Evolutionary conservation across 73 alveolate species (phyloP).

Genomic region (Symbiodinium natans): DNA sequence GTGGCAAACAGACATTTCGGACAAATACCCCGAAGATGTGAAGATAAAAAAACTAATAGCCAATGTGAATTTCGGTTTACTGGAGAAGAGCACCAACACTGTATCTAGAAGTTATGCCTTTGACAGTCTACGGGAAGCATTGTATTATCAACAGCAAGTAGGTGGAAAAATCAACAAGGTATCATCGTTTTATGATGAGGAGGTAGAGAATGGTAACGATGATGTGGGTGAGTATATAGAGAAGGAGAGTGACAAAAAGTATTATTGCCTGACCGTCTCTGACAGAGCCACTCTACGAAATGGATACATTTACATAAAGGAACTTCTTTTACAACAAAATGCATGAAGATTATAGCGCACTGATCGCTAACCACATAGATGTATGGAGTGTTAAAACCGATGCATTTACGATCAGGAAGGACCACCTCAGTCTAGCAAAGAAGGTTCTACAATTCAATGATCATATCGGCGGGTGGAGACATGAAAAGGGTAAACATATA

Average conservation of each 20-base stretch:
- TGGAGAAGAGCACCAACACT: background rate
- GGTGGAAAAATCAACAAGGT: background rate
- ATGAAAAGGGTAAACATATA: too few relatives aligned
- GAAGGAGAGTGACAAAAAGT: background rate
- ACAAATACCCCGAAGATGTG: background rate
- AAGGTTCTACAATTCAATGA: background rate
- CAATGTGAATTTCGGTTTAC: background rate
- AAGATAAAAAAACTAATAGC: background rate
- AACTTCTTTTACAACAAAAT: background rate
- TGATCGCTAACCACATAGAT: background rate
- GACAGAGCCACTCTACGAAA: background rate
- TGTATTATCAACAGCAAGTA: background rate
- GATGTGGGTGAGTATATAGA: background rate
- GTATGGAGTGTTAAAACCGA: slow-evolving; percentile 27
- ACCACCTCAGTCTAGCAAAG: background rate
- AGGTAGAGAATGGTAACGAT: background rate
- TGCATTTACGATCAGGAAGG: background rate
- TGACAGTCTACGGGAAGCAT: background rate
- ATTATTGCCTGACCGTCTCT: background rate
- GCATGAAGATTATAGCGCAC: background rate
- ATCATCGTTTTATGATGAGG: background rate
- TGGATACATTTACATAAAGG: slow-evolving; percentile 14
- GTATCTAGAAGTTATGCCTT: background rate
- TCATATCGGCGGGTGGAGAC: too few relatives aligned
- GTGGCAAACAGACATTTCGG: background rate